Evolutionary conservation across 225 moss, liverwort and hornwort genomes (phyloP).

Genomic region (Sphagnum contortum): DNA sequence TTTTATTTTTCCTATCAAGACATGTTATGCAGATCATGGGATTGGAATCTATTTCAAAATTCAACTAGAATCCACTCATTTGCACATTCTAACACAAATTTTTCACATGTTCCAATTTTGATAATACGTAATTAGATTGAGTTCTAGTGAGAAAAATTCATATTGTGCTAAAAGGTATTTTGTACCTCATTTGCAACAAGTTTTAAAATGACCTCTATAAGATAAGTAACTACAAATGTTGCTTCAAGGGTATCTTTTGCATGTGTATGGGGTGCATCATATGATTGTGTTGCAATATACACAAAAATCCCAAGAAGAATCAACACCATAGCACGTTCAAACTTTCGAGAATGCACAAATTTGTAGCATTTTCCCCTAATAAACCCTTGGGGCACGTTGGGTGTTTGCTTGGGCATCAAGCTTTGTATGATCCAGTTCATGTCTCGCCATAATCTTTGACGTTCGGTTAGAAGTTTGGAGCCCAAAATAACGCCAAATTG

Average conservation of each 20-base stretch:
- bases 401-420: slow-evolving; percentile 38
- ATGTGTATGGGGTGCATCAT: neutral
- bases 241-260: slow-evolving; percentile 14
- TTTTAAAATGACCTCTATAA: slow-evolving; percentile 45
- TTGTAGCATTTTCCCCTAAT: slow-evolving; percentile 19
- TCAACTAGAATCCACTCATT: no score
- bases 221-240: slow-evolving; percentile 47
- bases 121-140: no score
- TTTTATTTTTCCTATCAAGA: no score
- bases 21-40: no score
- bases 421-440: slow-evolving; percentile 91
- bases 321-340: slow-evolving; percentile 20
- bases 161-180: no score
- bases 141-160: no score
- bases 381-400: slow-evolving; percentile 8
- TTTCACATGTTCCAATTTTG: no score
- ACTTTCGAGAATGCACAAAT: slow-evolving; percentile 31
- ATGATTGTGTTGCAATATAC: slow-evolving; percentile 35
- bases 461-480: slow-evolving; percentile 70
- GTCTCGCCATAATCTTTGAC: slow-evolving; percentile 86
- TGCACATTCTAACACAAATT: no score
- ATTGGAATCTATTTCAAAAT: neutral
- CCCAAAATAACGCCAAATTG: slow-evolving; percentile 89
- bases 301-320: slow-evolving; percentile 40
- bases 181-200: slow-evolving; percentile 52